Conservation (phyloP, 1,139 yeast species). For the Meyerozyma guilliermondii region DNA sequence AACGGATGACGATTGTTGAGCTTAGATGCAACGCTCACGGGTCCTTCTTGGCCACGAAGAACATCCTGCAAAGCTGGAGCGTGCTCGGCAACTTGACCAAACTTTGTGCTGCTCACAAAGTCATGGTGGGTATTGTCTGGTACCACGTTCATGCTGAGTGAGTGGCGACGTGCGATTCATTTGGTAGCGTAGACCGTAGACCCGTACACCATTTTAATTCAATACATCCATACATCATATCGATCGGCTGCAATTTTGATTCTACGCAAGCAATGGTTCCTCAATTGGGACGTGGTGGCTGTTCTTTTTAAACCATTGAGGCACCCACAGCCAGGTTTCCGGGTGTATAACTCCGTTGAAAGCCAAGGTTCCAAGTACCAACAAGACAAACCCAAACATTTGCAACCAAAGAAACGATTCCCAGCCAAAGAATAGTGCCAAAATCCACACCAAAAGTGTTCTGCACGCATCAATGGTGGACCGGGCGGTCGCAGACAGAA, state of each 20-base stretch:
- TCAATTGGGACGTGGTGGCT: neutral
- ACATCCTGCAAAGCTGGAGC: conserved; percentile 62
- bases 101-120: conserved; percentile 41
- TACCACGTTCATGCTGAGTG: neutral
- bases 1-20: conserved; percentile 86
- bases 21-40: conserved; percentile 57
- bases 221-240: neutral
- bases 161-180: neutral
- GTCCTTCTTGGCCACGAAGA: conserved; percentile 54
- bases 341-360: conserved; percentile 65
- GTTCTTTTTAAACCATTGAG: conserved; percentile 31
- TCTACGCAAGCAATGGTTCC: neutral
- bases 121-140: neutral
- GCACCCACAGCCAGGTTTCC: conserved; percentile 42
- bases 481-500: conserved; percentile 70
- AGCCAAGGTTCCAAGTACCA: conserved; percentile 70
- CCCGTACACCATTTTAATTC: too few relatives aligned
- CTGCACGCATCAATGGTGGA: conserved; percentile 78
- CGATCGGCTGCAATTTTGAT: neutral
- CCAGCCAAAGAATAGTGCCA: conserved; percentile 77
- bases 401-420: conserved; percentile 62
- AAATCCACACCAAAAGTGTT: conserved; percentile 70
- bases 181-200: too few relatives aligned
- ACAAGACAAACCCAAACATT: conserved; percentile 54
- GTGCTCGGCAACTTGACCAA: conserved; percentile 51